Base-by-base conservation (phyloP, 2,329 filamentous ascomycete species). In the Penicillium sp. region DNA sequence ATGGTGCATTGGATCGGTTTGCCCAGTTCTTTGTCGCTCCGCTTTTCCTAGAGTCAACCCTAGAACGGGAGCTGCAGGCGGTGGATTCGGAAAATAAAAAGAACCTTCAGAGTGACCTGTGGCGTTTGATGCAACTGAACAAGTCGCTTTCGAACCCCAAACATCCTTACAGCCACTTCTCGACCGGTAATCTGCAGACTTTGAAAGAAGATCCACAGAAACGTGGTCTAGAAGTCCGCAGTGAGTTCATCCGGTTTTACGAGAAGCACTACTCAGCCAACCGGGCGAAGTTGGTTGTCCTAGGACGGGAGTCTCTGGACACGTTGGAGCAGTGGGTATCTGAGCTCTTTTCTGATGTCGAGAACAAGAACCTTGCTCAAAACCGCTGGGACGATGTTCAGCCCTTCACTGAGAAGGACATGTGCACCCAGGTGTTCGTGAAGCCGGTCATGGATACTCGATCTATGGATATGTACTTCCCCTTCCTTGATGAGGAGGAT, bases 1-100 rank as follows among this genome's bases (percentile, higher is more conserved):
- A 89, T 71, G 92, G 91, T 25, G 92, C 89, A 5, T 81, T 97
- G 50, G 92, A 97, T 72, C 87, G 92, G 34, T 97, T 97, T 74
- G 89, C 92, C 13, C 92, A 96, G 72, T 97, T 97, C 77, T 97
- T 97, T 74, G 87, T 96, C 63, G 84, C 89, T 60, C 92, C 92
- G 0, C 81, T 97, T 34, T 97, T 97, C 73, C 81, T 95, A 10
- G 86, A 88, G 53, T 91, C 87, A 63, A 94, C 92, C 0, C 75
- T 97, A 48, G 92, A 97, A 67, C 85, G 92, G 49, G 92, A 97
- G 76, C 80, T 97, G 60, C 87, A 84, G 63, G 92, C 92, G 1
- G 92, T 97, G 21, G 92, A 97, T 70, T 96, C 92, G 5, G 92
- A 97, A 75, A 96, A 97, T 78, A 96, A 96, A 82, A 97, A 97